A percentile compares a stretch with the other conserved stretches of the same genome.
Evolutionary conservation across 352 stramenopile genomes (phyloP).

Genomic region (Pythium sukuiense): DNA sequence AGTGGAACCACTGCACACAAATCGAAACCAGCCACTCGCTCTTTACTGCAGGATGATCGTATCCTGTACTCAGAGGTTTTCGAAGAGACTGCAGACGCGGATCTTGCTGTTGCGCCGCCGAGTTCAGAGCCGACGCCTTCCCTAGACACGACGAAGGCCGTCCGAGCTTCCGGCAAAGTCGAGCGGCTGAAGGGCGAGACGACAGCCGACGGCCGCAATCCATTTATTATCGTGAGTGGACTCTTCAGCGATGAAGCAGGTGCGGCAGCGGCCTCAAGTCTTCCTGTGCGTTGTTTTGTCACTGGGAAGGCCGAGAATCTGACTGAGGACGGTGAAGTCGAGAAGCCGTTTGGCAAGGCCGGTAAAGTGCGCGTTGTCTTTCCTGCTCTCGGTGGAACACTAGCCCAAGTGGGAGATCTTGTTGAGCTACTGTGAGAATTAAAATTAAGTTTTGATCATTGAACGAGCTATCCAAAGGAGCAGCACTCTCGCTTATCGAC

Average conservation of each 20-base stretch:
- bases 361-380: constrained; percentile 73
- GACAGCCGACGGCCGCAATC: constrained; percentile 55
- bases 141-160: background rate
- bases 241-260: constrained; percentile 53
- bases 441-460: too few species aligned
- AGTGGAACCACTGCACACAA: background rate
- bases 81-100: background rate
- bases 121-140: too few species aligned
- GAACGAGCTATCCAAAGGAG: constrained; percentile 50
- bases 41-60: constrained; percentile 42
- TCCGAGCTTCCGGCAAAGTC: constrained; percentile 24
- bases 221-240: constrained; percentile 55
- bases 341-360: constrained; percentile 77
- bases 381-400: constrained; percentile 40
- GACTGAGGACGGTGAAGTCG: constrained; percentile 45
- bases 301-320: background rate
- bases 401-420: constrained; percentile 41
- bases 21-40: constrained; percentile 5
- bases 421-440: constrained; percentile 32
- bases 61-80: constrained; percentile 56
- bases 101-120: too few species aligned
- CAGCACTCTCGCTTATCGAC: constrained; percentile 41
- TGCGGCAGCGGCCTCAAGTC: constrained; percentile 35
- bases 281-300: constrained; percentile 27
- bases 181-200: constrained; percentile 77